phyloP scores from a whole-genome alignment of 805 yeast species.

The Candida nanaspora region DNA sequence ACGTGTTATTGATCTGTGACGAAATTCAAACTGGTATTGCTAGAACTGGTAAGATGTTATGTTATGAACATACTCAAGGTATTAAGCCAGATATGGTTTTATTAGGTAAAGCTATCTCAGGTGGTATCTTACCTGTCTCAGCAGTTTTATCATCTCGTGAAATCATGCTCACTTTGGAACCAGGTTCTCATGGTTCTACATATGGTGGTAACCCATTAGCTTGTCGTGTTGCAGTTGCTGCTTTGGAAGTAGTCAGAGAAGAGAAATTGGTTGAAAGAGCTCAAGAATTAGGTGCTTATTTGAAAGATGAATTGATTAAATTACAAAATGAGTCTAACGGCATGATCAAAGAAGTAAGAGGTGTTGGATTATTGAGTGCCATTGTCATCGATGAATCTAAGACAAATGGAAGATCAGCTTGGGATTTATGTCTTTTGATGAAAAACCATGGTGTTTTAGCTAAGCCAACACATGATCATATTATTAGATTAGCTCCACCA shows the following conservation, averaged over 20 bases:
- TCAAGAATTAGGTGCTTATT: constrained; percentile 56
- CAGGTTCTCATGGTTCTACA: constrained; percentile 97
- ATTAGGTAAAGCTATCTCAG: constrained; percentile 91
- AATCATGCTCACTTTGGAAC: constrained; percentile 81
- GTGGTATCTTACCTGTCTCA: constrained; percentile 90
- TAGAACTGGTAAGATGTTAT: constrained; percentile 90
- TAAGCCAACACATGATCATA: constrained; percentile 94
- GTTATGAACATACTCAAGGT: constrained; percentile 74
- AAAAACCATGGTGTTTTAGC: constrained; percentile 86
- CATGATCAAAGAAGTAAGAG: constrained; percentile 59
- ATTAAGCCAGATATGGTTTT: constrained; percentile 86
- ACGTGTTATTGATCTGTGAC: constrained; percentile 86
- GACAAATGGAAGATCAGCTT: constrained; percentile 86
- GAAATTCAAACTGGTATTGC: constrained; percentile 98
- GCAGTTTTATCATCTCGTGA: constrained; percentile 87
- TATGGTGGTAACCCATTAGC: constrained; percentile 97
- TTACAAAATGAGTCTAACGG: constrained; percentile 47
- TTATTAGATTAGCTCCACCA: constrained; percentile 95
- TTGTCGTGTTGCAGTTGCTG: constrained; percentile 88
- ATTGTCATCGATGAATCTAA: constrained; percentile 81
- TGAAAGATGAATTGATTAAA: constrained; percentile 50
- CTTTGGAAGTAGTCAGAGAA: constrained; percentile 81
- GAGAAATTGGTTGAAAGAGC: constrained; percentile 83
- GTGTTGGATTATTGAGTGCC: constrained; percentile 83
- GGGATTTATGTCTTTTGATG: constrained; percentile 92